These are phyloP conservation scores for Monilinia fructigena DNA, from an alignment of 2,329 filamentous ascomycete species.

Conservation along the genomic window DNA sequence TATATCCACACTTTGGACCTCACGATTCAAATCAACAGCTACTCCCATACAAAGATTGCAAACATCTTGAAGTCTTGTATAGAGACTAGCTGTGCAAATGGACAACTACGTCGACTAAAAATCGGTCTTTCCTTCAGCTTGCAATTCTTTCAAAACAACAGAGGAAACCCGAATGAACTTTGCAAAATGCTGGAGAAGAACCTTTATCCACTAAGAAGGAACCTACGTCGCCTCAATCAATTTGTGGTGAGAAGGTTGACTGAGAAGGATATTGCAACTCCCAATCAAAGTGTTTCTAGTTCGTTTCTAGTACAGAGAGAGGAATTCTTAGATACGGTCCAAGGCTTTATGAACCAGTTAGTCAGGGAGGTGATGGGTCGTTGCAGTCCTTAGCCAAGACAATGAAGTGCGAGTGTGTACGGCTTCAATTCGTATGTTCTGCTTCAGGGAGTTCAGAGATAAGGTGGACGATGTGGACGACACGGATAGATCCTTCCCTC, in stretches of 20 bases:
- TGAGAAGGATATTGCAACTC: slow-evolving; percentile 6
- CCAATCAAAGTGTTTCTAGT: slow-evolving; percentile 11
- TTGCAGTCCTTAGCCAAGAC: slow-evolving; percentile 9
- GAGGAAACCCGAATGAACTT: slow-evolving; percentile 13
- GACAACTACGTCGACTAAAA: slow-evolving; percentile 21
- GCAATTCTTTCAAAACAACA: slow-evolving; percentile 15
- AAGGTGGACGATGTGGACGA: background rate
- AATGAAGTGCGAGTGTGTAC: background rate
- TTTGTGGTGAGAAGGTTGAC: slow-evolving; percentile 15
- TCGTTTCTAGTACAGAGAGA: slow-evolving; percentile 11
- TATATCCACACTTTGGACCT: slow-evolving; percentile 23
- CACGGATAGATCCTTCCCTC: background rate
- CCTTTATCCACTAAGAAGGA: slow-evolving; percentile 16
- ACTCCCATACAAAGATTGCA: slow-evolving; percentile 21
- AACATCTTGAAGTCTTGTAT: slow-evolving; percentile 20
- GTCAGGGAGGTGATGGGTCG: slow-evolving; percentile 16
- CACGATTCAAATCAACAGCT: slow-evolving; percentile 23
- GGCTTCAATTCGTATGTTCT: background rate
- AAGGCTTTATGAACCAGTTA: slow-evolving; percentile 19
- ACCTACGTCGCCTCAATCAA: slow-evolving; percentile 17
- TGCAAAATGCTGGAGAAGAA: slow-evolving; percentile 21
- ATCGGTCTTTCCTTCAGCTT: slow-evolving; percentile 21
- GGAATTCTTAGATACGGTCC: slow-evolving; percentile 21
- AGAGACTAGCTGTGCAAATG: slow-evolving; percentile 20
- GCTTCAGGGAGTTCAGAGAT: background rate